A percentile compares a stretch with the other conserved stretches of the same genome.
phyloP scores from a whole-genome alignment of 148 eudicot species.

The Camellia granthamiana region DNA sequence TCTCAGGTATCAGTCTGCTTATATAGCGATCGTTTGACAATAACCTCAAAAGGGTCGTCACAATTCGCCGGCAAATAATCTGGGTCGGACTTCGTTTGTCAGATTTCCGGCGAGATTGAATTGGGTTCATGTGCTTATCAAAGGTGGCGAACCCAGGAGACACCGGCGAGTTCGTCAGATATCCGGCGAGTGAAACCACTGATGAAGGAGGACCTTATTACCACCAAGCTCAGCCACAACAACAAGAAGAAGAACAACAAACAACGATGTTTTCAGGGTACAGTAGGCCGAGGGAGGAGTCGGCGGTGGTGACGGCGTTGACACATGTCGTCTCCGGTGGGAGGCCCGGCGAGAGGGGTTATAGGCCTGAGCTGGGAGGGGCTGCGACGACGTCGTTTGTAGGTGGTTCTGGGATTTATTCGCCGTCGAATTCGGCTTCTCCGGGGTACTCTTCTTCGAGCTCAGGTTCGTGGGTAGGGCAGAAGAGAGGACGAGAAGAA shows the following conservation, averaged over 20 bases:
- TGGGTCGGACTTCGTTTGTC: slow-evolving; percentile 11
- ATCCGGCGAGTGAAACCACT: not conserved
- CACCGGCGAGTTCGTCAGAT: slow-evolving; percentile 23
- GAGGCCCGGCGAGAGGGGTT: not conserved
- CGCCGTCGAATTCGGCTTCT: slow-evolving; percentile 14
- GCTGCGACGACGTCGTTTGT: not conserved
- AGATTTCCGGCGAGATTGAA: not conserved
- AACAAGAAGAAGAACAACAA: not conserved
- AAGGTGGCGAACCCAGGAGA: slow-evolving; percentile 73
- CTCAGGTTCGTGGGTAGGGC: slow-evolving; percentile 27
- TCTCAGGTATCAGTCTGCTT: not conserved
- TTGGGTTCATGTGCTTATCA: slow-evolving; percentile 42
- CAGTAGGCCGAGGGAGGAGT: slow-evolving; percentile 48
- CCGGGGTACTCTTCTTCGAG: slow-evolving; percentile 26
- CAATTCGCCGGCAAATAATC: not conserved
- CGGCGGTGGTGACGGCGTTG: slow-evolving; percentile 43
- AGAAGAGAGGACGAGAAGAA: slow-evolving; percentile 30
- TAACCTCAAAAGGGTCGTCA: not conserved
- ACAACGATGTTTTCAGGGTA: slow-evolving; percentile 15
- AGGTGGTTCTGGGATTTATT: slow-evolving; percentile 19
- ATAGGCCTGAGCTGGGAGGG: slow-evolving; percentile 10
- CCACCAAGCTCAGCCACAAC: not conserved
- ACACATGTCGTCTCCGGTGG: slow-evolving; percentile 21
- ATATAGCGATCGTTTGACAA: not conserved
- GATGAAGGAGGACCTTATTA: slow-evolving; percentile 10